Conservation (phyloP, 805 yeast genomes). For the Teunomyces gatunensis region DNA sequence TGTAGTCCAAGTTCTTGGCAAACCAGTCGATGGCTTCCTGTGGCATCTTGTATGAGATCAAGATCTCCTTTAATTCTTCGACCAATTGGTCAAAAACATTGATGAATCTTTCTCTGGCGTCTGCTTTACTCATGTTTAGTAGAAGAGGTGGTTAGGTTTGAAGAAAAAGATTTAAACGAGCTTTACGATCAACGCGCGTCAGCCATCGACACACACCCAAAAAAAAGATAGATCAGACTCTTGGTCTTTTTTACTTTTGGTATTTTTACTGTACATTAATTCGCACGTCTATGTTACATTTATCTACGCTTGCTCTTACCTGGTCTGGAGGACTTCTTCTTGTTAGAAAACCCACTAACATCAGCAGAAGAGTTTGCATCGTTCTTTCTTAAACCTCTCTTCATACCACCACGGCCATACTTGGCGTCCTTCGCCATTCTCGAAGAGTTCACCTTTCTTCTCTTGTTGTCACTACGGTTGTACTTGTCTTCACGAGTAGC, state of each 20-base stretch:
- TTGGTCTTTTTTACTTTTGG: too few relatives aligned
- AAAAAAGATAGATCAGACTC: too few relatives aligned
- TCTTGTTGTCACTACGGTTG: conserved; percentile 50
- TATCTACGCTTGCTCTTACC: conserved; percentile 40
- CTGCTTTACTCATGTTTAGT: conserved; percentile 27
- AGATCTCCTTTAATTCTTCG: conserved; percentile 63
- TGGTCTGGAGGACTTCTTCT: conserved; percentile 35
- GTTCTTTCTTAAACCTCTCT: conserved; percentile 69
- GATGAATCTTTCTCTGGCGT: conserved; percentile 55
- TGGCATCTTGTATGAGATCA: conserved; percentile 75
- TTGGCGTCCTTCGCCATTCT: conserved; percentile 69
- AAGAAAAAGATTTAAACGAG: conserved; percentile 4
- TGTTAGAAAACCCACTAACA: conserved; percentile 52
- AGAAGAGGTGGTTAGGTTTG: neutral
- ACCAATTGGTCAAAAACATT: conserved; percentile 75
- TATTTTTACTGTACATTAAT: neutral
- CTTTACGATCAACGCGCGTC: neutral
- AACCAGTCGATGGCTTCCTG: conserved; percentile 86
- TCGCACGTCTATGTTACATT: conserved; percentile 1
- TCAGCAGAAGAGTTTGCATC: conserved; percentile 72
- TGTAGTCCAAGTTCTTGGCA: conserved; percentile 67
- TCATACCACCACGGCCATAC: conserved; percentile 77
- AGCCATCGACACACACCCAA: too few relatives aligned
- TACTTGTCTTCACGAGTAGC: conserved; percentile 55
- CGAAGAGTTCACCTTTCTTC: conserved; percentile 59